Conservation (phyloP, 1,139 yeast genomes). For the Pichia sp. region DNA sequence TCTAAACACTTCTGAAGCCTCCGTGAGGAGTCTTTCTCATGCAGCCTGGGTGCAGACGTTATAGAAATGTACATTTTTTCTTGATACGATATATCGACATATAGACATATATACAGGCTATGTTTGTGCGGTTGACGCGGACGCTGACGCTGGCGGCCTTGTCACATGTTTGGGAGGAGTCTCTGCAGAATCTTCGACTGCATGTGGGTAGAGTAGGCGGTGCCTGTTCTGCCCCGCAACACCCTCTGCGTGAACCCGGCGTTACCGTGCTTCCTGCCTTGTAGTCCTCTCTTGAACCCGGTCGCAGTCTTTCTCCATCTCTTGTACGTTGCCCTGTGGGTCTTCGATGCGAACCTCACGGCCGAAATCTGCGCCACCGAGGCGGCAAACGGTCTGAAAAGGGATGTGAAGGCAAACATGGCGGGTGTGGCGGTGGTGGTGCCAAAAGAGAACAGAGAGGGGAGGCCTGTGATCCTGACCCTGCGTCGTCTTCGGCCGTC, state of each 20-base stretch:
- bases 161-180: slow-evolving; percentile 34
- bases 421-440: background rate
- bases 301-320: slow-evolving; percentile 70
- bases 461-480: too few species aligned
- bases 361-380: slow-evolving; percentile 12
- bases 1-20: background rate
- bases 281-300: slow-evolving; percentile 56
- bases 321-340: slow-evolving; percentile 76
- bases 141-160: background rate
- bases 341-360: slow-evolving; percentile 47
- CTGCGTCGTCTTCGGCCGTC: background rate
- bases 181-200: slow-evolving; percentile 54
- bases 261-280: slow-evolving; percentile 91
- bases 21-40: too few species aligned
- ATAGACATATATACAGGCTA: background rate
- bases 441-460: background rate
- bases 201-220: slow-evolving; percentile 54
- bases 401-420: slow-evolving; percentile 7
- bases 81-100: background rate
- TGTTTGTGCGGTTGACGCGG: background rate
- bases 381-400: slow-evolving; percentile 9
- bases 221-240: slow-evolving; percentile 60
- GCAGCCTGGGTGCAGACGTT: background rate
- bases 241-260: slow-evolving; percentile 76
- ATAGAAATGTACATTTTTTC: background rate